Percentiles rank a stretch among this genome's conserved stretches.
Conservation (phyloP, 352 stramenopile genomes). For the Phytopythium helicoides region DNA sequence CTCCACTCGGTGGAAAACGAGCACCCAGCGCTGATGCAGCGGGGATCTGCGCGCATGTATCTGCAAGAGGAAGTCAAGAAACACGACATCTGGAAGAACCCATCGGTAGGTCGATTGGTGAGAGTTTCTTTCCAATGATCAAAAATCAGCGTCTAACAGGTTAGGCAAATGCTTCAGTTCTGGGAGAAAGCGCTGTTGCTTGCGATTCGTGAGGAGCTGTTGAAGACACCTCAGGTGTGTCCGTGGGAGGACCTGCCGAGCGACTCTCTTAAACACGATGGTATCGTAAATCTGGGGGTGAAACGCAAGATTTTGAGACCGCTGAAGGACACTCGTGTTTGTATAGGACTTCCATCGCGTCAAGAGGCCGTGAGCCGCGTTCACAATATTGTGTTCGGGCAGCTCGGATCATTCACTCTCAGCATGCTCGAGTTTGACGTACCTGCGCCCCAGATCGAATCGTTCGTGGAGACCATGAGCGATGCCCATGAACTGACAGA, state of each 20-base stretch:
- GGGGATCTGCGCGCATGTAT: conserved; percentile 63
- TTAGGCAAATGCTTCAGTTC: conserved; percentile 32
- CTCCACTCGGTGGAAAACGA: conserved; percentile 28
- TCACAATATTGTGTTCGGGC: conserved; percentile 88
- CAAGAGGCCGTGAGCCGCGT: conserved; percentile 82
- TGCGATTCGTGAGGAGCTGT: conserved; percentile 78
- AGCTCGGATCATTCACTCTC: conserved; percentile 81
- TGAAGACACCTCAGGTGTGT: conserved; percentile 69
- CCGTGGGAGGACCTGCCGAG: conserved; percentile 80
- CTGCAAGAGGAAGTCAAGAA: conserved; percentile 84
- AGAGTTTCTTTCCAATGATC: no score
- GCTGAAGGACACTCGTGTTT: background rate
- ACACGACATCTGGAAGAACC: conserved; percentile 83
- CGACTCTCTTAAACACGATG: conserved; percentile 40
- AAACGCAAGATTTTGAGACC: background rate
- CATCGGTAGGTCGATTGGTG: conserved; percentile 23
- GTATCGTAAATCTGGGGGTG: conserved; percentile 12
- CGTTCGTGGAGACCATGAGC: conserved; percentile 87
- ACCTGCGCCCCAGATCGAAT: conserved; percentile 71
- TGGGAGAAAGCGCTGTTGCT: conserved; percentile 85
- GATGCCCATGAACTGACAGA: conserved; percentile 84
- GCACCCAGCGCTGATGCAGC: conserved; percentile 30
- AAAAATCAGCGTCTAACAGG: no score
- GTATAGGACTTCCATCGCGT: conserved; percentile 51
- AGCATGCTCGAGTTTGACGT: conserved; percentile 90